phyloP scores from a whole-genome alignment of 2,329 filamentous ascomycete species.

The Fusarium subglutinans region DNA sequence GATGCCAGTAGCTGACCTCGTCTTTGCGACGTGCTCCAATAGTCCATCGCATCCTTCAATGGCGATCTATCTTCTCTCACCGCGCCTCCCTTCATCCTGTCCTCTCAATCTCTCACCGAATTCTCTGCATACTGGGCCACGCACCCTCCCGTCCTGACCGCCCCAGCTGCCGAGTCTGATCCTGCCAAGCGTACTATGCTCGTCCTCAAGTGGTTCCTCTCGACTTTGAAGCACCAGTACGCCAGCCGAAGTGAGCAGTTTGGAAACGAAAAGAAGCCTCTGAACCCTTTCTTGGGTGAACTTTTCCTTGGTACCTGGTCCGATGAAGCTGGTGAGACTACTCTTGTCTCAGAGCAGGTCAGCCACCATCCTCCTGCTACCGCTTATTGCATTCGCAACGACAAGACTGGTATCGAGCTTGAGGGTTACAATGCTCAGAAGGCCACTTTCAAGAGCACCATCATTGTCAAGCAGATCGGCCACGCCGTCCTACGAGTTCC shows the following conservation, averaged over 20 bases:
- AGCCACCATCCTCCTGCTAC: conserved; percentile 94
- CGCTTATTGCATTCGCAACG: conserved; percentile 91
- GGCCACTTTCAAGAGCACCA: conserved; percentile 91
- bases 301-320: conserved; percentile 93
- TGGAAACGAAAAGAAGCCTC: conserved; percentile 95
- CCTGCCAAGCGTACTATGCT: conserved; percentile 83
- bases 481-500: conserved; percentile 85
- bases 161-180: conserved; percentile 81
- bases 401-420: conserved; percentile 80
- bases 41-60: conserved; percentile 83
- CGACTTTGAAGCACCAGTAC: conserved; percentile 88
- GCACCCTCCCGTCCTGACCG: conserved; percentile 80
- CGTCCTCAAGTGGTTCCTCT: conserved; percentile 97
- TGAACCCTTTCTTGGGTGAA: conserved; percentile 96
- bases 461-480: conserved; percentile 93
- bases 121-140: conserved; percentile 87
- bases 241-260: conserved; percentile 77
- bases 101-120: conserved; percentile 79
- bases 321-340: conserved; percentile 81
- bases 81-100: conserved; percentile 84
- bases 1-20: conserved; percentile 22
- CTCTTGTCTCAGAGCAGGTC: conserved; percentile 93
- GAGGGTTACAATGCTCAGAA: conserved; percentile 96
- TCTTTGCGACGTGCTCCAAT: conserved; percentile 29
- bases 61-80: conserved; percentile 84